Conservation (phyloP, 1,139 yeast species). For the Geotrichum fermentans region DNA sequence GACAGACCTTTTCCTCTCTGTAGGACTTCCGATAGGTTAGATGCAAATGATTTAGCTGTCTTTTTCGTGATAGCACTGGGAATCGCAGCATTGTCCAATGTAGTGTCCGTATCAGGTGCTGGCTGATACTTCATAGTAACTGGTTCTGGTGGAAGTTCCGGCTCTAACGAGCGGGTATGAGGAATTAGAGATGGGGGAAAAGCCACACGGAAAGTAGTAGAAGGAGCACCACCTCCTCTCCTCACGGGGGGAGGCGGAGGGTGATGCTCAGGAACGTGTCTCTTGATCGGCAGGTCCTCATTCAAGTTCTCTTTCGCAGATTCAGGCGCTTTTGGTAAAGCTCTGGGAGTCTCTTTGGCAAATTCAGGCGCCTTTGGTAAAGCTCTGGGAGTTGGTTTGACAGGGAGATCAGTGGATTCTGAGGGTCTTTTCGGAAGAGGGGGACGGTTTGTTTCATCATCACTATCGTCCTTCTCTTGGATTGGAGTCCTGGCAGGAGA, state of each 20-base stretch:
- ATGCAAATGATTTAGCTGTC: constrained; percentile 21
- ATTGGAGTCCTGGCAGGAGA: too few relatives aligned
- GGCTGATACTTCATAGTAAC: constrained; percentile 14
- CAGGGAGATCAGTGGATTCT: background rate
- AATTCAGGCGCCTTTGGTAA: background rate
- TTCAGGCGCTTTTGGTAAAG: background rate
- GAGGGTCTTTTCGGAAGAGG: constrained; percentile 9
- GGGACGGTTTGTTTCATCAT: constrained; percentile 6
- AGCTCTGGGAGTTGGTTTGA: background rate
- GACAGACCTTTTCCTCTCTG: constrained; percentile 17
- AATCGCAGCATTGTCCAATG: constrained; percentile 10
- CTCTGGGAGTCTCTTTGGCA: background rate
- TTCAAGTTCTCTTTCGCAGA: background rate
- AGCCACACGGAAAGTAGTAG: constrained; percentile 13
- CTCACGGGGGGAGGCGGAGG: constrained; percentile 9
- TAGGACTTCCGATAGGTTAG: constrained; percentile 20
- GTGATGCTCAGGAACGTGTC: constrained; percentile 3
- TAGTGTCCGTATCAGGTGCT: constrained; percentile 1
- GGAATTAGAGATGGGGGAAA: constrained; percentile 18
- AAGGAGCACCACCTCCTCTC: background rate
- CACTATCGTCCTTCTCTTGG: constrained; percentile 2
- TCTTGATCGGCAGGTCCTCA: background rate
- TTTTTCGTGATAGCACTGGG: constrained; percentile 15
- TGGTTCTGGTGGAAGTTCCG: constrained; percentile 13
- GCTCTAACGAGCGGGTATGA: constrained; percentile 11